Percentiles rank a stretch among this genome's conserved stretches.
Conservation (phyloP, 148 eudicot species). For the Drosera capensis region DNA sequence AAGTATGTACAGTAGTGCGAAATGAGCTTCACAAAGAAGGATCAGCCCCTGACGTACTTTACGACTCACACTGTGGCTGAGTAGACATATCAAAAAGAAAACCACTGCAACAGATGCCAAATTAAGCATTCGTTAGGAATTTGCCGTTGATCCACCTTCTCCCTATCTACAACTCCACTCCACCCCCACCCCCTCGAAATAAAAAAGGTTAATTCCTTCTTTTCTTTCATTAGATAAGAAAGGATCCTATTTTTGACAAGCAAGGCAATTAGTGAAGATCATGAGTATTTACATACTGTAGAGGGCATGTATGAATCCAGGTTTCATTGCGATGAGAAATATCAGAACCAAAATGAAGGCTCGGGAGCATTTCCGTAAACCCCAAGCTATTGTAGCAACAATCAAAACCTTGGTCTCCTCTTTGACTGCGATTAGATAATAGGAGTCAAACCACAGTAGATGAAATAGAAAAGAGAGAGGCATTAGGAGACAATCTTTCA, state of each 20-base stretch:
- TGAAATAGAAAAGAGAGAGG: background rate
- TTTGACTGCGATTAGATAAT: slow-evolving; percentile 38
- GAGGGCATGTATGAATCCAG: slow-evolving; percentile 81
- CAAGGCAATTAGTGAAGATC: background rate
- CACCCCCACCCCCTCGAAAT: background rate
- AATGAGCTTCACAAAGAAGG: slow-evolving; percentile 93
- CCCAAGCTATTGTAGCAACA: slow-evolving; percentile 99
- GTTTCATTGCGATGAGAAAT: slow-evolving; percentile 86
- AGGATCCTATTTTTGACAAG: background rate
- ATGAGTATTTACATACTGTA: slow-evolving; percentile 44
- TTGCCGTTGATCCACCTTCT: background rate
- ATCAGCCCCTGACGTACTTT: slow-evolving; percentile 58
- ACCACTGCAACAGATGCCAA: slow-evolving; percentile 53
- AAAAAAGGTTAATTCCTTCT: background rate
- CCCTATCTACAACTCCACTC: too few relatives aligned
- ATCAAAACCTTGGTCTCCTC: slow-evolving; percentile 87
- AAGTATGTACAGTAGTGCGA: slow-evolving; percentile 68
- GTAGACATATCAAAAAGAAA: slow-evolving; percentile 80
- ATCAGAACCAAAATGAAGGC: slow-evolving; percentile 72
- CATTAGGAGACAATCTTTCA: too few relatives aligned
- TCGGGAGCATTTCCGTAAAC: slow-evolving; percentile 84
- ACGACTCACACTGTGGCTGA: slow-evolving; percentile 62
- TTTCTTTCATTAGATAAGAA: background rate
- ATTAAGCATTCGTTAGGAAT: slow-evolving; percentile 1
- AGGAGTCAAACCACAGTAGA: background rate